Evolutionary conservation across 495 filamentous ascomycete genomes (phyloP).

Genomic region (Pseudotulostoma volvatum): DNA sequence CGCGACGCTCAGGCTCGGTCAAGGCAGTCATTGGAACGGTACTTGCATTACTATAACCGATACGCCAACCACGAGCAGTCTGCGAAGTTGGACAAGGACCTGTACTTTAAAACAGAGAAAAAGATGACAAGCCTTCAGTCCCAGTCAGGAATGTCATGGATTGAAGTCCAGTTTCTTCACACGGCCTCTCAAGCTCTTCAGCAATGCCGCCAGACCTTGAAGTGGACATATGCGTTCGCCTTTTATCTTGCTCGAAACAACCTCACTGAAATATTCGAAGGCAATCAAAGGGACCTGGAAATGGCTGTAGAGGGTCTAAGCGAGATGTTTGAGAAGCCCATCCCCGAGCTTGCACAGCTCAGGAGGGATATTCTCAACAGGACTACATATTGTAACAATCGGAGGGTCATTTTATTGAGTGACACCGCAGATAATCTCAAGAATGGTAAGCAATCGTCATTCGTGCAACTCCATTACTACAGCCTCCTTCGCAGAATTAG

Average conservation of each 20-base stretch:
- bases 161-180: conserved; percentile 93
- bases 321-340: conserved; percentile 96
- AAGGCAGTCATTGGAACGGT: conserved; percentile 75
- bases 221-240: conserved; percentile 98
- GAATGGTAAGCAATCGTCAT: conserved; percentile 68
- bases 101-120: conserved; percentile 91
- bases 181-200: conserved; percentile 86
- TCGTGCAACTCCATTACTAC: background rate
- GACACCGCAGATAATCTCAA: conserved; percentile 86
- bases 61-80: conserved; percentile 98
- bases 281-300: conserved; percentile 96
- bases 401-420: conserved; percentile 72
- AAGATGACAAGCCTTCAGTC: conserved; percentile 95
- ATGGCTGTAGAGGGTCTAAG: conserved; percentile 89
- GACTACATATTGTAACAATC: conserved; percentile 87
- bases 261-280: conserved; percentile 91
- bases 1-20: conserved; percentile 82
- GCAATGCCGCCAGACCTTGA: conserved; percentile 88
- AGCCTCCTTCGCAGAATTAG: background rate
- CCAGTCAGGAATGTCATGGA: conserved; percentile 92
- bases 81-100: conserved; percentile 89
- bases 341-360: conserved; percentile 60
- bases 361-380: conserved; percentile 98
- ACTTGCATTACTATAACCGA: conserved; percentile 95
- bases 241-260: conserved; percentile 94